Conservation (phyloP, 306 rosid species). For the Clitoria ternatea region DNA sequence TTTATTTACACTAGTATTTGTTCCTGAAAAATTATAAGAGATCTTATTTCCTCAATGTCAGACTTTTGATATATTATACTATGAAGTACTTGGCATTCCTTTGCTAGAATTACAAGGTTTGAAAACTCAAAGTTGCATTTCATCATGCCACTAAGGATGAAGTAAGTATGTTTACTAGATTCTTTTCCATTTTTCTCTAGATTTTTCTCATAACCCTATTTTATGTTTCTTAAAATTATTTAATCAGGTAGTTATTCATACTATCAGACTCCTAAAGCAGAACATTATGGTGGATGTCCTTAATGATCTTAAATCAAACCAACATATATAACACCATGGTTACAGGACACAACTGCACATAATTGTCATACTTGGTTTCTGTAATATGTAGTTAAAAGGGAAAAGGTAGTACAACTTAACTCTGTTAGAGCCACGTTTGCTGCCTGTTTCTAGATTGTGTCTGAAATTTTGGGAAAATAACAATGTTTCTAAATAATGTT, state of each 20-base stretch:
- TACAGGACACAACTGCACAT: neutral
- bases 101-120: constrained; percentile 83
- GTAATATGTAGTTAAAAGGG: neutral
- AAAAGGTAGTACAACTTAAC: neutral
- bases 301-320: constrained; percentile 68
- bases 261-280: constrained; percentile 77
- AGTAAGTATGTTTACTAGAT: constrained; percentile 47
- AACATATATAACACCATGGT: neutral
- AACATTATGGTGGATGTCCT: constrained; percentile 82
- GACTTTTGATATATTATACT: constrained; percentile 83
- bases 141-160: constrained; percentile 80
- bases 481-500: neutral
- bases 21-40: neutral
- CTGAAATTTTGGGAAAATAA: neutral
- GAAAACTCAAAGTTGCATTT: constrained; percentile 82
- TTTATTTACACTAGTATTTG: neutral
- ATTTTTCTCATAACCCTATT: neutral
- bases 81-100: constrained; percentile 84
- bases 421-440: neutral
- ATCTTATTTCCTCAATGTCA: constrained; percentile 36
- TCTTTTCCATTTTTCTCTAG: constrained; percentile 10
- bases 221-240: neutral
- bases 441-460: constrained; percentile 5
- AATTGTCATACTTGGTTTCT: neutral
- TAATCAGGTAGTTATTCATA: constrained; percentile 66